Evolutionary conservation across 75 land plant species (phyloP), one percentile per base, ranked within the genome.

Genomic region (Pinus taeda): DNA sequence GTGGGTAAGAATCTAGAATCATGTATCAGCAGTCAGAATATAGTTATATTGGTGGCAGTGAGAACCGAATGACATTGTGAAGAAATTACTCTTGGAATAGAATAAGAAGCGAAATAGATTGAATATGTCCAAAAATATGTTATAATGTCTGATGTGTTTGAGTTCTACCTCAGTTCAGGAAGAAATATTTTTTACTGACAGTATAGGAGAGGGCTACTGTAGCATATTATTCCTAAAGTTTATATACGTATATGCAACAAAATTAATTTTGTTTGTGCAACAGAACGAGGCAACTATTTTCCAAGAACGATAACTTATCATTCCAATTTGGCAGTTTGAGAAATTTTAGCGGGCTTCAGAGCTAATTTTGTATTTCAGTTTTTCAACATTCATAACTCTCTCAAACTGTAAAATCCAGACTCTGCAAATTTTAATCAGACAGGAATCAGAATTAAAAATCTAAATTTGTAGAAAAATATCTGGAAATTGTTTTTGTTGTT

Each of bases 1-100:
- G 86, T 45, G 80, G 88, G 91, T 91, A 81, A 49, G 82, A 58
- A 55, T 42, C 4, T 5, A 6, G 42, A 60, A 57, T 76, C 60
- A 15, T 77, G 6, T 69, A 21, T 69, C 26, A 49, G 79, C 55
- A 39, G 55, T 77, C 30, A 67, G 24, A 39, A 6, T 69, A 42
- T n/a, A 42, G 49, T 4, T 21, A 42, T 42, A 69, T 69, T 42
- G 53, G 53, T 2, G 22, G 55, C 53, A 69, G 53, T 20, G 37
- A 69, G 22, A 53, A 42, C 3, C 14, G n/a, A 45, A 12, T 42
- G 24, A 11, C 36, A 69, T 42, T 42, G 13, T 33, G 53, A 69
- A 69, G 72, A 69, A 42, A 39, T 37, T 17, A n/a, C 22, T 22
- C n/a, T 69, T n/a, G 55, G 21, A n/a, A 18, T 42, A 45, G 20